Conservation (phyloP, 805 yeast genomes). For the Saccharomycopsis synnaedendra region DNA sequence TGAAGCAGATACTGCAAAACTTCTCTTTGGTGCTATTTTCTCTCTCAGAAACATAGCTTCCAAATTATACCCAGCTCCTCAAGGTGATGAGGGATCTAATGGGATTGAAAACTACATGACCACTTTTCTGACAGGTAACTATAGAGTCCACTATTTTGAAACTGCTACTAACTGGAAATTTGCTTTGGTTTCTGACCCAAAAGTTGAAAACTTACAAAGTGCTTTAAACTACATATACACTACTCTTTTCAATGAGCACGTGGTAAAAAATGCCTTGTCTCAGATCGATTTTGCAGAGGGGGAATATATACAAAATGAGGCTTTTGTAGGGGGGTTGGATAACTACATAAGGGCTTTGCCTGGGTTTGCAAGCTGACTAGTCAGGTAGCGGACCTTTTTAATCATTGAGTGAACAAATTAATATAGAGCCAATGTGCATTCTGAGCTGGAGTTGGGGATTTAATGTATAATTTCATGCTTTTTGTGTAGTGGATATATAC, state of each 20-base stretch:
- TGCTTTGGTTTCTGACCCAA: constrained; percentile 59
- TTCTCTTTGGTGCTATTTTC: constrained; percentile 75
- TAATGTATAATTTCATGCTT: no score
- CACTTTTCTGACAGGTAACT: constrained; percentile 61
- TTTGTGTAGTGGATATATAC: no score
- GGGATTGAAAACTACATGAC: constrained; percentile 27
- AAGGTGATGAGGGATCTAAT: constrained; percentile 1
- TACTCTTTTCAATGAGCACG: constrained; percentile 43
- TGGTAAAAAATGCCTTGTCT: constrained; percentile 49
- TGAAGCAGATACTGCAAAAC: constrained; percentile 61
- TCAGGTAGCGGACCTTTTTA: neutral
- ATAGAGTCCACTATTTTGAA: constrained; percentile 70
- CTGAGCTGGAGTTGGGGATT: no score
- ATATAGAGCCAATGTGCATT: no score
- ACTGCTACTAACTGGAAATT: constrained; percentile 72
- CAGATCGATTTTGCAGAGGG: constrained; percentile 48
- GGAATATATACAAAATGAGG: constrained; percentile 41
- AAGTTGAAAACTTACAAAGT: constrained; percentile 40
- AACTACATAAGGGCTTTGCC: constrained; percentile 22
- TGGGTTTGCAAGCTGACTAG: constrained; percentile 2
- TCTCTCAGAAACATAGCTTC: constrained; percentile 68
- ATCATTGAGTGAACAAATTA: no score
- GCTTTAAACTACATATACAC: constrained; percentile 50
- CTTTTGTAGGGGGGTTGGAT: constrained; percentile 48
- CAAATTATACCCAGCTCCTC: constrained; percentile 25